A percentile compares a stretch with the other conserved stretches of the same genome.
These are phyloP conservation scores for Candida mesenterica DNA, from an alignment of 1,139 yeast genomes.

Conservation along the genomic window DNA sequence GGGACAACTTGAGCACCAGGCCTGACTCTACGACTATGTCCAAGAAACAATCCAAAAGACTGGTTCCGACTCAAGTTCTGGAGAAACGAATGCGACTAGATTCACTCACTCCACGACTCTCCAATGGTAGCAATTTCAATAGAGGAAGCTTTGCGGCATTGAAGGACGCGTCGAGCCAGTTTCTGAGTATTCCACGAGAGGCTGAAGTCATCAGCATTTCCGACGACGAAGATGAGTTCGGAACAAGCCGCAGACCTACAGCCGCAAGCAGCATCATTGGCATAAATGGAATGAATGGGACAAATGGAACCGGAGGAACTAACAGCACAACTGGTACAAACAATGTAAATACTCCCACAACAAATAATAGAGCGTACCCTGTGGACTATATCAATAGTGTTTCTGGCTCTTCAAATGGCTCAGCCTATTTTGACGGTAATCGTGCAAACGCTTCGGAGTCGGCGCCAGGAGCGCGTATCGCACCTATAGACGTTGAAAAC, in stretches of 20 bases:
- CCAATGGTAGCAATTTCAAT: neutral
- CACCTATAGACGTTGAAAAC: neutral
- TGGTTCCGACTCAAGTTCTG: too few relatives aligned
- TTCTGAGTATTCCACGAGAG: slow-evolving; percentile 3
- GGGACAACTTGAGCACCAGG: neutral
- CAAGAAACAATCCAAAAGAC: neutral
- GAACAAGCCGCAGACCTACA: too few relatives aligned
- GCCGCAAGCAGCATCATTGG: neutral
- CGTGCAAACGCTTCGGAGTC: neutral
- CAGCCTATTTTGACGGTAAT: neutral
- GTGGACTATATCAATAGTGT: neutral
- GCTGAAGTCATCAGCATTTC: slow-evolving; percentile 10
- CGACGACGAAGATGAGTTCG: slow-evolving; percentile 11
- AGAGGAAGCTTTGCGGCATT: neutral
- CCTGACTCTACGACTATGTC: neutral
- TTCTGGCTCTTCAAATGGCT: slow-evolving; percentile 1
- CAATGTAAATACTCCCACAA: neutral
- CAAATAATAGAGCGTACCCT: neutral
- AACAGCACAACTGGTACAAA: too few relatives aligned
- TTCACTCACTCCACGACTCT: neutral
- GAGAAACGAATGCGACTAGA: slow-evolving; percentile 3
- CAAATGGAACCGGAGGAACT: neutral
- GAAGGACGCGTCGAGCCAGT: neutral
- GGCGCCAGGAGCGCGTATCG: neutral
- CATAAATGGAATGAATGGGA: neutral